phyloP scores from a whole-genome alignment of 495 filamentous ascomycete genomes.

The Talaromyces wortmannii region DNA sequence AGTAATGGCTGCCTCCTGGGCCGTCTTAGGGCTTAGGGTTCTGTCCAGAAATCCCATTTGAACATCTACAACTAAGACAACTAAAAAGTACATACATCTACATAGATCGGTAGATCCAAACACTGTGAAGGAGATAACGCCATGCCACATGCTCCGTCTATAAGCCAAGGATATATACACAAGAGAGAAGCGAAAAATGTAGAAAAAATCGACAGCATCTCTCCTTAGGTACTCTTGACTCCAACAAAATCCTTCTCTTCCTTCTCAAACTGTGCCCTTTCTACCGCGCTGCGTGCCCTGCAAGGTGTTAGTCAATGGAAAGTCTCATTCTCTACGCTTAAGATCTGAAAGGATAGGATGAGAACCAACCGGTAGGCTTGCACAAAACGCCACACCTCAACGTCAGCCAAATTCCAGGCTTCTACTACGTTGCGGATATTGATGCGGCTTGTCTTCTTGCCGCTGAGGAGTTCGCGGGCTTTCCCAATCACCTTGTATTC shows the following conservation, averaged over 20 bases:
- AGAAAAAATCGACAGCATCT: neutral
- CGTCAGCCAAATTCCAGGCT: constrained; percentile 90
- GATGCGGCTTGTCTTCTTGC: constrained; percentile 17
- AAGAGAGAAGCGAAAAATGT: constrained; percentile 1
- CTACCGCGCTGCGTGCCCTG: constrained; percentile 37
- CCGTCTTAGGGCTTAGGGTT: no score
- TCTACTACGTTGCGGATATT: constrained; percentile 60
- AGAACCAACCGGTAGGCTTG: constrained; percentile 52
- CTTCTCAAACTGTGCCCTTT: constrained; percentile 40
- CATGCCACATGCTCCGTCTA: constrained; percentile 7
- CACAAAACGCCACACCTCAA: constrained; percentile 89
- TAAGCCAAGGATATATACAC: constrained; percentile 12
- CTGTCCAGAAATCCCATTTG: no score
- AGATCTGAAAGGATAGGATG: neutral
- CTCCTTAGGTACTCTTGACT: constrained; percentile 9
- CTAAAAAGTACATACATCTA: neutral
- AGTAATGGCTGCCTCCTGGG: no score
- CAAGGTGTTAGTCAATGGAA: constrained; percentile 8
- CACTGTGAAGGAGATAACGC: neutral
- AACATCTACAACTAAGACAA: no score
- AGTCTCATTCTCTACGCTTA: neutral
- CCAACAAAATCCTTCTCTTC: constrained; percentile 36
- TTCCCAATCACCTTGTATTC: constrained; percentile 60
- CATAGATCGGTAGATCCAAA: neutral
- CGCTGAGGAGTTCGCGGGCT: constrained; percentile 43